Conservation (phyloP, 2,329 filamentous ascomycete species). For the Hypoxylon sp. region DNA sequence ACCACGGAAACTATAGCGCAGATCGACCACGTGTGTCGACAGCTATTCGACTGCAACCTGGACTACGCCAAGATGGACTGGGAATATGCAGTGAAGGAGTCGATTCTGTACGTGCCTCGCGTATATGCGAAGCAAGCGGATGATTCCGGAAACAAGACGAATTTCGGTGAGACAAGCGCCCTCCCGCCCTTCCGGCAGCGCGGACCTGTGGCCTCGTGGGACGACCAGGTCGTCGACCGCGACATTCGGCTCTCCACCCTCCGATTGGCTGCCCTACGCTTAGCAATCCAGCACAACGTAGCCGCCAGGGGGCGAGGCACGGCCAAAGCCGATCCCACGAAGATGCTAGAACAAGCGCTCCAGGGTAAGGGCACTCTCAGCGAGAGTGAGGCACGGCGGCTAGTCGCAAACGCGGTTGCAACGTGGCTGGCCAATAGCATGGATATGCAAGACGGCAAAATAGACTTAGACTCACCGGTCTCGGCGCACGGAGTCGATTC, state of each 20-base stretch:
- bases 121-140: slow-evolving; percentile 10
- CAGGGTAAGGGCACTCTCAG: not conserved
- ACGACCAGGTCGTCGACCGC: too few relatives aligned
- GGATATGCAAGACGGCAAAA: slow-evolving; percentile 16
- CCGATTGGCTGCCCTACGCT: too few relatives aligned
- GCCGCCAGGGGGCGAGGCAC: too few relatives aligned
- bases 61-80: slow-evolving; percentile 13
- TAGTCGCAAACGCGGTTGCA: slow-evolving; percentile 7
- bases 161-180: slow-evolving; percentile 11
- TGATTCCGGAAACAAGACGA: too few relatives aligned
- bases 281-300: too few relatives aligned
- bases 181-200: slow-evolving; percentile 15
- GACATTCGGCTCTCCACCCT: too few relatives aligned
- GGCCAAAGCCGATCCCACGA: too few relatives aligned
- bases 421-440: slow-evolving; percentile 27
- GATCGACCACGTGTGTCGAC: slow-evolving; percentile 23
- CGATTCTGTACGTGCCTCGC: slow-evolving; percentile 18
- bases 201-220: too few relatives aligned
- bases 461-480: slow-evolving; percentile 12
- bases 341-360: not conserved
- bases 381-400: not conserved
- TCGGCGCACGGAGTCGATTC: slow-evolving; percentile 33
- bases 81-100: slow-evolving; percentile 36
- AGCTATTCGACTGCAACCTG: slow-evolving; percentile 24
- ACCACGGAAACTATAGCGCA: slow-evolving; percentile 21